Conservation (phyloP, 805 yeast species). For the Suhomyces canberraensis region DNA sequence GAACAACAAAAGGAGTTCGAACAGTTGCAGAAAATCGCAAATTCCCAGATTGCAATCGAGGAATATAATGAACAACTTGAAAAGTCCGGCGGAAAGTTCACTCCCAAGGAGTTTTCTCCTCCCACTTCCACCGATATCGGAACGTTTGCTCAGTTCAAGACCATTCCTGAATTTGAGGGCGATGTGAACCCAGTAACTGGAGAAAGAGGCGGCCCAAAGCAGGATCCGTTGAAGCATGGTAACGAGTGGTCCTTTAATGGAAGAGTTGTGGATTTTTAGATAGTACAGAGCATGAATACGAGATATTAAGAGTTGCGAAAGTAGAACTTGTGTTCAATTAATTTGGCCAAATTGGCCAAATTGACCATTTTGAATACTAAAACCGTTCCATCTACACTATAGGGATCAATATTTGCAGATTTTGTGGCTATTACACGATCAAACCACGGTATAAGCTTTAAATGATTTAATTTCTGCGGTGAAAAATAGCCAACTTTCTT, state of each 20-base stretch:
- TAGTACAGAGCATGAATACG: too few species aligned
- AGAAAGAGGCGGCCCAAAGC: constrained; percentile 96
- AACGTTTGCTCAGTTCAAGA: constrained; percentile 60
- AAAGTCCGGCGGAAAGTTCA: constrained; percentile 18
- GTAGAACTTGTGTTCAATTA: too few species aligned
- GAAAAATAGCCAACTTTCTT: too few species aligned
- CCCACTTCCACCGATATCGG: constrained; percentile 56
- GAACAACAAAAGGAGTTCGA: constrained; percentile 93
- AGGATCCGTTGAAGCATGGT: constrained; percentile 87
- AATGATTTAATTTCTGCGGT: too few species aligned
- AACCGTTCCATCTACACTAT: too few species aligned
- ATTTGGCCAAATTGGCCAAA: too few species aligned
- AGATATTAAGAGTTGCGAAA: too few species aligned
- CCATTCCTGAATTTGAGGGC: constrained; percentile 94
- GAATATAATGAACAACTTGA: constrained; percentile 56
- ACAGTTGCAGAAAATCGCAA: constrained; percentile 74
- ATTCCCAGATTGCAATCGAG: constrained; percentile 72
- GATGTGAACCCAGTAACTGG: constrained; percentile 91
- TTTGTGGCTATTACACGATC: too few species aligned
- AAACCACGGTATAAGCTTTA: too few species aligned
- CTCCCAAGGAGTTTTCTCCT: constrained; percentile 21
- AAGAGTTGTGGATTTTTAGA: constrained; percentile 88
- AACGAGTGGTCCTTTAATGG: constrained; percentile 92
- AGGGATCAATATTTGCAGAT: too few species aligned
- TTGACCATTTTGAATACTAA: too few species aligned